Evolutionary conservation across 495 filamentous ascomycete species (phyloP), one percentile per base, ranked within the genome.

Genomic region (Pseudotulostoma volvatum): DNA sequence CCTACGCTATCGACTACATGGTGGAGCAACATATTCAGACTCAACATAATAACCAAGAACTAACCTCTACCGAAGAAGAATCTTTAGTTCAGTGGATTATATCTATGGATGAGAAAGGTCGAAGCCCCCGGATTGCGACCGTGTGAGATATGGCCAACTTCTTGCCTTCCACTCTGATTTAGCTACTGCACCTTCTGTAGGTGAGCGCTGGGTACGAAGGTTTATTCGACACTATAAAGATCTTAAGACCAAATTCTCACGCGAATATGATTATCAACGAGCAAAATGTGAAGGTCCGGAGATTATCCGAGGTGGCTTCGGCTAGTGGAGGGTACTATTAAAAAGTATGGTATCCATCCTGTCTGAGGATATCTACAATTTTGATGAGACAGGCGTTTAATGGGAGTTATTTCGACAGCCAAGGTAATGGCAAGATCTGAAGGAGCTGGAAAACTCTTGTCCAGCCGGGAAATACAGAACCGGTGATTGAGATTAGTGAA

Each of bases 311-410:
- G 8, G 1, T 4, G 20, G 20, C 28, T 37, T 37, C 9, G 2
- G 9, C 1, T 21, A 18, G 1, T 37, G n/a, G 1, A 20, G 17
- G 8, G 16, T 7, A 1, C 7, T 9, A 18, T 13, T 1, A 18
- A 4, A 9, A 21, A 37, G 36, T 37, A 37, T 21, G 18, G 36
- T 8, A n/a, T n/a, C n/a, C n/a, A 37, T 37, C 8, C 18, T 5
- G 3, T 3, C 20, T 2, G 4, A 39, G 11, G n/a, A 49, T 39
- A 49, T 46, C 11, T 46, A 42, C 16, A 49, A 49, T 18, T 45
- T 49, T 11, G 35, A 49, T 34, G 20, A 49, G 37, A 48, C 43
- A 11, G 43, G 45, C 18, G 44, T 48, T 30, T 39, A 9, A 23
- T 46, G n/a, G n/a, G 31, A 4, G 25, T 45, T n/a, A 31, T 41